phyloP scores from a whole-genome alignment of 495 filamentous ascomycete species.

The Penicillium cataractarum region DNA sequence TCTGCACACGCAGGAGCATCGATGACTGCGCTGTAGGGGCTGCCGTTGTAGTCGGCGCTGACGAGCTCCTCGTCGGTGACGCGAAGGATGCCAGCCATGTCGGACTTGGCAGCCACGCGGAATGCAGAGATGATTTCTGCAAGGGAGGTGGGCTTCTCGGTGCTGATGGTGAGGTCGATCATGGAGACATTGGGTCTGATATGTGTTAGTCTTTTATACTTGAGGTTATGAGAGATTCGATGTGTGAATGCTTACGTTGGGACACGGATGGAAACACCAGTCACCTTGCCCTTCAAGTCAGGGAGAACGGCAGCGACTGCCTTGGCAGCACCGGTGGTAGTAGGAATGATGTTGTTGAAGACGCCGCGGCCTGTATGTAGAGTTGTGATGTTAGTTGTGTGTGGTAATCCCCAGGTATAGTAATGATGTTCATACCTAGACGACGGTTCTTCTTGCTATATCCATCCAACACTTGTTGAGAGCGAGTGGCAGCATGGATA shows the following conservation, averaged over 20 bases:
- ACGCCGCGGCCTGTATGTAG: constrained; percentile 32
- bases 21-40: constrained; percentile 35
- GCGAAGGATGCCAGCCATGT: constrained; percentile 33
- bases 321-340: constrained; percentile 40
- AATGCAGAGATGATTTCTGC: constrained; percentile 38
- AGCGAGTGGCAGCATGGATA: constrained; percentile 40
- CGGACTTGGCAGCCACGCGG: constrained; percentile 33
- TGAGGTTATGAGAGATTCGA: not conserved
- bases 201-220: not conserved
- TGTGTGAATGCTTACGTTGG: constrained; percentile 32
- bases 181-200: constrained; percentile 41
- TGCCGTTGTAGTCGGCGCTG: constrained; percentile 39
- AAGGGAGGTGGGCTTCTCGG: constrained; percentile 35
- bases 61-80: constrained; percentile 40
- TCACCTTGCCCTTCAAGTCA: constrained; percentile 38
- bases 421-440: constrained; percentile 25
- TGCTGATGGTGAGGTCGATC: constrained; percentile 42
- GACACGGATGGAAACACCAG: constrained; percentile 40
- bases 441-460: constrained; percentile 45
- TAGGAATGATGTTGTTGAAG: constrained; percentile 43
- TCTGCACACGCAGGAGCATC: constrained; percentile 37
- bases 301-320: constrained; percentile 39
- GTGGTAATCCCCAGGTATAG: not conserved
- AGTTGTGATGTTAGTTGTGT: constrained; percentile 1
- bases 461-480: constrained; percentile 42